A percentile compares a stretch with the other conserved stretches of the same genome.
These are phyloP conservation scores for Mediolabrus comicus DNA, from an alignment of 108 stramenopile genomes.

Conservation along the genomic window DNA sequence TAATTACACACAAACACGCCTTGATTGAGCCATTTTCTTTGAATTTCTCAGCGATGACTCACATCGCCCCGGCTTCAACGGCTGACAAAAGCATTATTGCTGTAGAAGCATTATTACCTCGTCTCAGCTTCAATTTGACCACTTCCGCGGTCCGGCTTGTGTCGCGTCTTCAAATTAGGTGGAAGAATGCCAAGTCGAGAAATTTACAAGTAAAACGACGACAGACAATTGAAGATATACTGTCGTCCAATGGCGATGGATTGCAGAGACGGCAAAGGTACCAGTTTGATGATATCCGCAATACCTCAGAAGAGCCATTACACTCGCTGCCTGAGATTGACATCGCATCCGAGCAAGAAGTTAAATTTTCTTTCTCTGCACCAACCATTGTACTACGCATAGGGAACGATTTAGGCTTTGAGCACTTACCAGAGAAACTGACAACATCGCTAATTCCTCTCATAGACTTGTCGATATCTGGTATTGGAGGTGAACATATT, in stretches of 20 bases:
- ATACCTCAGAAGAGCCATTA: background rate
- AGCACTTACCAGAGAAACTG: background rate
- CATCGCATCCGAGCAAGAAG: background rate
- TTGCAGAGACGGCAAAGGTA: conserved; percentile 1
- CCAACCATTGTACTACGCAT: conserved; percentile 52
- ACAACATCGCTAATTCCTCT: conserved; percentile 21
- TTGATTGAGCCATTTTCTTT: conserved; percentile 76
- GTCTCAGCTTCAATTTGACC: conserved; percentile 66
- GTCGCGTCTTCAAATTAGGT: conserved; percentile 38
- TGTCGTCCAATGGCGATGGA: background rate
- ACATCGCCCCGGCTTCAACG: conserved; percentile 16
- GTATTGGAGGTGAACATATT: conserved; percentile 48
- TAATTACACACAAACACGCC: background rate
- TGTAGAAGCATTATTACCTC: conserved; percentile 53
- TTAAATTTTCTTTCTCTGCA: conserved; percentile 60
- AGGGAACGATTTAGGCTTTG: conserved; percentile 53
- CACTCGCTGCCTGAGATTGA: background rate
- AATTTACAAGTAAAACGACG: background rate
- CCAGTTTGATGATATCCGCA: background rate
- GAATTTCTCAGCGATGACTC: conserved; percentile 51
- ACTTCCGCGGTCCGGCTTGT: conserved; percentile 61
- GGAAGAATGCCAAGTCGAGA: conserved; percentile 9
- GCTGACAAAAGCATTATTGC: conserved; percentile 24
- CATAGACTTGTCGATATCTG: conserved; percentile 50
- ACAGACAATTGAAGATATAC: conserved; percentile 2